Evolutionary conservation across 140 eudicot species (phyloP).

Genomic region (Erigeron philadelphicus): DNA sequence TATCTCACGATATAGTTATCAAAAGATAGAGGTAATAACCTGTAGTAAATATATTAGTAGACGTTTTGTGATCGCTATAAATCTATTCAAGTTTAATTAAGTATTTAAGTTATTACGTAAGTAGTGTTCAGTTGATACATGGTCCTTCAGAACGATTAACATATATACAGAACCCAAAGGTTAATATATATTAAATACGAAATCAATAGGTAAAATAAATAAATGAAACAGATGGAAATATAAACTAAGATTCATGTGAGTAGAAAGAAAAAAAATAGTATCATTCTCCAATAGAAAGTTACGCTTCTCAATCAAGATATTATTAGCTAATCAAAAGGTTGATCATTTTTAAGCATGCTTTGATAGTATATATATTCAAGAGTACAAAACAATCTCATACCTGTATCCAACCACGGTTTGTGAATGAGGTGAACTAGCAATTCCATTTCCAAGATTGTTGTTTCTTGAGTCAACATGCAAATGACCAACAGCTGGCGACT

Average conservation of each 20-base stretch:
- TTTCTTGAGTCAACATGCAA: slow-evolving; percentile 40
- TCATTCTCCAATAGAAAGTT: background rate
- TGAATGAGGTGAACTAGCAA: slow-evolving; percentile 49
- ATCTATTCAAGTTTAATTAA: slow-evolving; percentile 2
- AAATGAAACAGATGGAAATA: slow-evolving; percentile 6
- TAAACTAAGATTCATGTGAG: slow-evolving; percentile 13
- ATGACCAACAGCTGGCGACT: slow-evolving; percentile 32
- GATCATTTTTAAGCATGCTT: slow-evolving; percentile 2
- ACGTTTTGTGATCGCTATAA: slow-evolving; percentile 13
- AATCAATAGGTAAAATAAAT: background rate
- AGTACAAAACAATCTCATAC: slow-evolving; percentile 13
- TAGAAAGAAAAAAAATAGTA: background rate
- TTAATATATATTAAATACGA: background rate
- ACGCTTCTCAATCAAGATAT: background rate
- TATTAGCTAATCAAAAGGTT: slow-evolving; percentile 12
- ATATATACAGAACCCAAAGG: background rate
- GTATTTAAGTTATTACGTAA: slow-evolving; percentile 2
- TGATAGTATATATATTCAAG: slow-evolving; percentile 7
- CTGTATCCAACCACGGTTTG: slow-evolving; percentile 46
- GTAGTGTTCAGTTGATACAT: slow-evolving; percentile 5
- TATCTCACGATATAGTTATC: slow-evolving; percentile 9
- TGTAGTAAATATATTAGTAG: slow-evolving; percentile 1
- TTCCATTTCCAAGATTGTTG: slow-evolving; percentile 38
- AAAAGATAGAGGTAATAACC: background rate
- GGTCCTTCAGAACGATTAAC: slow-evolving; percentile 6